Conservation (phyloP, 371 early-diverging fungal species). For the Lichtheimia corymbifera region DNA sequence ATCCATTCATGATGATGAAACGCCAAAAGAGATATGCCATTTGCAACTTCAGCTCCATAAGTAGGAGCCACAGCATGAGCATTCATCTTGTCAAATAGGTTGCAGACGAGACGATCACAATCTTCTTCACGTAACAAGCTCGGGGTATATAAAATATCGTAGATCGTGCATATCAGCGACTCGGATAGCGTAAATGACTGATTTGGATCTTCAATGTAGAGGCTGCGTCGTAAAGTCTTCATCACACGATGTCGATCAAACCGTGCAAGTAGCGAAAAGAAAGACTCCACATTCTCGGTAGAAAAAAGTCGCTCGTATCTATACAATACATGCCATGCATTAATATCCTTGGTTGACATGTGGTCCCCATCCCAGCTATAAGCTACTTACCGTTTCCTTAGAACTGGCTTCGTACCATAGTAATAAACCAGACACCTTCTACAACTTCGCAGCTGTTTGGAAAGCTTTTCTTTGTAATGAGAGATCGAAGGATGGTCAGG, state of each 20-base stretch:
- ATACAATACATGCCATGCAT: not conserved
- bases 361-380: too few species aligned
- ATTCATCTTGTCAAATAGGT: conserved; percentile 33
- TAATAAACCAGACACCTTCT: conserved; percentile 31
- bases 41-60: conserved; percentile 12
- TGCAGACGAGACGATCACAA: conserved; percentile 27
- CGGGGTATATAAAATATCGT: conserved; percentile 29
- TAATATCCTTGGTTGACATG: too few species aligned
- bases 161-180: conserved; percentile 27
- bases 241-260: conserved; percentile 34
- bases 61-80: conserved; percentile 28
- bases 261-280: conserved; percentile 28
- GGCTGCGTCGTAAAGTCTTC: conserved; percentile 11
- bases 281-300: conserved; percentile 31
- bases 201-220: conserved; percentile 1
- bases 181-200: conserved; percentile 14
- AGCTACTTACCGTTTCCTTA: conserved; percentile 26
- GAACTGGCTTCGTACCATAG: conserved; percentile 28
- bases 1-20: conserved; percentile 36
- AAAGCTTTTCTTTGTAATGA: conserved; percentile 40
- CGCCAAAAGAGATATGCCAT: conserved; percentile 24
- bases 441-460: conserved; percentile 30
- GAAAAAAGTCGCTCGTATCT: conserved; percentile 39
- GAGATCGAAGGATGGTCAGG: conserved; percentile 43
- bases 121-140: conserved; percentile 8